A percentile compares a stretch with the other conserved stretches of the same genome.
Evolutionary conservation across 179 eudicot species (phyloP).

Genomic region (Corrigiola litoralis): DNA sequence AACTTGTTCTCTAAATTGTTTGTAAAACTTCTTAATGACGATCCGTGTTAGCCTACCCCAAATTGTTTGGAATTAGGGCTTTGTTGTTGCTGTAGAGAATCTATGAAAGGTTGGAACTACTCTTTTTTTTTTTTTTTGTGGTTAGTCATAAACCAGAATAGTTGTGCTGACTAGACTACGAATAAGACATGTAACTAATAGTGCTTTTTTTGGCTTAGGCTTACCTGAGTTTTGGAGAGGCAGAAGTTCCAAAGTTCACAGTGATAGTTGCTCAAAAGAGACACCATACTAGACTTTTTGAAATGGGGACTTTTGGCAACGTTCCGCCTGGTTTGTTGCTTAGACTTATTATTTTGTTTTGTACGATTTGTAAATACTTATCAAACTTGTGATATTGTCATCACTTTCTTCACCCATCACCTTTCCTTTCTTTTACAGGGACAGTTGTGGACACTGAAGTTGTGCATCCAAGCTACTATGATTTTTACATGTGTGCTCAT

Average conservation of each 20-base stretch:
- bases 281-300: constrained; percentile 77
- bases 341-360: constrained; percentile 1
- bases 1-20: no score
- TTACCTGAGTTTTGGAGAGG: constrained; percentile 62
- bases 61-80: no score
- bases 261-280: constrained; percentile 93
- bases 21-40: no score
- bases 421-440: constrained; percentile 38
- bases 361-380: constrained; percentile 2
- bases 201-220: no score
- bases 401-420: background rate
- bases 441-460: constrained; percentile 82
- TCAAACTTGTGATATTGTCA: background rate
- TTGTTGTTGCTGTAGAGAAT: no score
- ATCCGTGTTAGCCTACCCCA: no score
- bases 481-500: constrained; percentile 93
- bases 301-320: constrained; percentile 56
- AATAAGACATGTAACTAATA: no score
- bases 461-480: constrained; percentile 87
- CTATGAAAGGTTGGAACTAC: no score
- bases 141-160: no score
- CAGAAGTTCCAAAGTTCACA: constrained; percentile 73
- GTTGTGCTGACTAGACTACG: no score
- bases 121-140: no score
- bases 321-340: constrained; percentile 72